Evolutionary conservation across 306 rosid genomes (phyloP), one percentile per base, ranked within the genome.

Genomic region (Dryas drummondii): DNA sequence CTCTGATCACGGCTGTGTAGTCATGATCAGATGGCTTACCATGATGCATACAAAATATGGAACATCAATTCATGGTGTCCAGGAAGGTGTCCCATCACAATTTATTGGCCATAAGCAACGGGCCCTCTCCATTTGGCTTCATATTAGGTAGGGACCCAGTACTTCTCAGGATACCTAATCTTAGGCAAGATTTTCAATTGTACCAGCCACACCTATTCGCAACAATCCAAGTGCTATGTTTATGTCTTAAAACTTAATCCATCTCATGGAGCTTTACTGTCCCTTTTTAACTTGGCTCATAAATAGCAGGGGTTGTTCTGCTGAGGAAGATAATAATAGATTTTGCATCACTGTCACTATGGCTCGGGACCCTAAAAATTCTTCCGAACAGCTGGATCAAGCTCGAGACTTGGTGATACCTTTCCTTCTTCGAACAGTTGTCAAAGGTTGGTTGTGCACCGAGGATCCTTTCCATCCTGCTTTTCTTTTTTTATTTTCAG

Each of bases 331-430:
- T 53, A 67, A 65, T 55, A 82, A 76, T 73, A 67, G 71, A 19
- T 57, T 57, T 84, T 94, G 98, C 87, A 86, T 96, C 59, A 78
- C 81, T 13, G 86, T 89, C 17, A 55, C 83, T 57, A 19, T 94
- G 52, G 79, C 81, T 66, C 93, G 90, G 69, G 80, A 77, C 68
- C 71, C 85, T 41, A 85, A 63, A 53, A 80, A 76, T 70, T 56
- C 86, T 46, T 68, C 68, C 27, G 49, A 84, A 75, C 86, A 73
- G 66, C 84, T 96, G 79, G 92, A 86, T 68, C 60, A 42, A 50
- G 84, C 88, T 80, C 90, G 72, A 51, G 89, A 84, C 66, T 50
- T 47, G n/a, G 52, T 96, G 86, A 81, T 90, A 79, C 98, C 96
- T 51, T 75, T 77, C 81, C 84, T 96, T 82, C 90, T 92, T 13